phyloP scores from a whole-genome alignment of 2,329 filamentous ascomycete genomes.

The Aspergillus sojae region DNA sequence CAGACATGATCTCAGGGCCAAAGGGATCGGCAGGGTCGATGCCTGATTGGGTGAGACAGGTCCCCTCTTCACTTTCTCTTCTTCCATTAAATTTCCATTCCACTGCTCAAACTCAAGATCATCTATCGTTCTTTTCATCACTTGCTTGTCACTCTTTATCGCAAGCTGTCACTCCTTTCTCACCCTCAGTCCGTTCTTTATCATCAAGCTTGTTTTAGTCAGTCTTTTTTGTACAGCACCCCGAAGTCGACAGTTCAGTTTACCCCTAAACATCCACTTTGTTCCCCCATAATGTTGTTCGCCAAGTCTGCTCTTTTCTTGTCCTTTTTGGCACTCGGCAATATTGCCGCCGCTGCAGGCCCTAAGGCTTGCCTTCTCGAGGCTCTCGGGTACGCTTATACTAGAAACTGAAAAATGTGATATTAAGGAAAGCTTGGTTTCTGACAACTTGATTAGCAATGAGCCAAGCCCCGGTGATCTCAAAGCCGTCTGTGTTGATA shows the following conservation, averaged over 20 bases:
- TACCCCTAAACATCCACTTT: constrained; percentile 9
- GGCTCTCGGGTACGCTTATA: constrained; percentile 51
- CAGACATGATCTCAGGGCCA: background rate
- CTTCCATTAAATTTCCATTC: constrained; percentile 19
- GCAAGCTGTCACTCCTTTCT: background rate
- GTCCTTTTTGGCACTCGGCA: constrained; percentile 49
- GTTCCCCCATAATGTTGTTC: constrained; percentile 45
- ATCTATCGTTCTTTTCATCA: constrained; percentile 6
- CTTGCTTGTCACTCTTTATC: constrained; percentile 1
- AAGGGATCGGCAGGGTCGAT: constrained; percentile 10
- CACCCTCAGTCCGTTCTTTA: background rate
- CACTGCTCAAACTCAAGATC: constrained; percentile 6
- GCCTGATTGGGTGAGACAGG: constrained; percentile 10
- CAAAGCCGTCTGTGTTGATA: constrained; percentile 41
- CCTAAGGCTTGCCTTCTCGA: constrained; percentile 55
- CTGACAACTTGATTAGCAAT: constrained; percentile 27
- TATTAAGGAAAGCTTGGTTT: background rate
- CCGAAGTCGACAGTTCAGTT: constrained; percentile 7
- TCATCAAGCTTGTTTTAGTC: background rate
- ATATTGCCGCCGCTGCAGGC: constrained; percentile 45
- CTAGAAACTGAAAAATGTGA: background rate
- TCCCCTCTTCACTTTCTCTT: constrained; percentile 8
- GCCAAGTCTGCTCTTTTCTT: constrained; percentile 46
- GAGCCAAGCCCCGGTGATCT: constrained; percentile 42
- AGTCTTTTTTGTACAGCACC: constrained; percentile 25